Evolutionary conservation across 148 eudicot genomes (phyloP), one percentile per base, ranked within the genome.

Genomic region (Spergularia bocconei): DNA sequence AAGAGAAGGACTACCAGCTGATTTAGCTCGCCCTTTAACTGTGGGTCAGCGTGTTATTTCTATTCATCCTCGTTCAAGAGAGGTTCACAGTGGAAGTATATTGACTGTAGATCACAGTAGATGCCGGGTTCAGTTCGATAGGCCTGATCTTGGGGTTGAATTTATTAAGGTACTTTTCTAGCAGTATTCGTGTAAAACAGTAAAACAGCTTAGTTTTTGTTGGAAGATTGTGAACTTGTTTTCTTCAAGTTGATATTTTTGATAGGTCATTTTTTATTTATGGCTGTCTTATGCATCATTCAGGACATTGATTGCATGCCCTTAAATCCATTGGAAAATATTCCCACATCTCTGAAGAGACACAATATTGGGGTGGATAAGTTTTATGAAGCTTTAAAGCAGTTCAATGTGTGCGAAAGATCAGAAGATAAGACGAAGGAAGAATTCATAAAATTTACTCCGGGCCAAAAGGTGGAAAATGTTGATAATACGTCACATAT

Each of bases 301-400:
- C 93, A 96, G 99, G 99, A 96, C 80, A 87, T 91, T 74, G 98
- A 96, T 84, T 96, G 99, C 88, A 92, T 96, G 99, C 99, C 99
- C 25, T 75, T 81, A 48, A 85, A 88, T 77, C 98, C 89, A 11
- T 77, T 77, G 25, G 98, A 96, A 66, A 91, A 89, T 70, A 86
- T 92, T 90, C 98, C 99, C 52, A 81, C 93, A 51, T 88, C 85
- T 51, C 86, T 88, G 71, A 82, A 80, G 70, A 88, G 86, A 74
- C 87, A 86, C 59, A 75, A 69, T 60, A 63, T 67, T 75, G 70
- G 75, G 63, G 80, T 80, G 79, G 91, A 91, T 77, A 92, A 85
- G 84, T 84, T 88, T 41, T 84, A 81, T 67, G 87, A 91, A 82
- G 88, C 85, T 76, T 64, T 87, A 70, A 92, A 83, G 79, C 88